Base-by-base conservation (phyloP, 2,329 filamentous ascomycete genomes). In the Emmonsiellopsis sp. region DNA sequence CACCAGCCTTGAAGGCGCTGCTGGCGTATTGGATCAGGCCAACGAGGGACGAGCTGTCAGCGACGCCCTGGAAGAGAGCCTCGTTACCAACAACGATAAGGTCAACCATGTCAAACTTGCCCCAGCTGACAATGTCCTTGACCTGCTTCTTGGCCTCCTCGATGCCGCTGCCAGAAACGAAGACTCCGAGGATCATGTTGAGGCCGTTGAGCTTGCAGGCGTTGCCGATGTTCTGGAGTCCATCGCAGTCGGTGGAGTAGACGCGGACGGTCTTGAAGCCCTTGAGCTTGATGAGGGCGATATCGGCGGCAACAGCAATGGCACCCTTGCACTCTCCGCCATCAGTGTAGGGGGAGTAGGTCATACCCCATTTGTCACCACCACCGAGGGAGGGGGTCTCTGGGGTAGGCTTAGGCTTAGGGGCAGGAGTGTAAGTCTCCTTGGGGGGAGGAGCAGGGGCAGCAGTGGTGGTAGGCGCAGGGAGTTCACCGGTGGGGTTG, bases 11-110 rank as follows among this genome's bases (percentile, higher is more conserved):
- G 78, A 92, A 85, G 65, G 80, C 71, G 54, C 71, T 55, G 76
- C 85, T 85, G 77, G 83, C 80, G 57, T 80, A 74, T 60, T 68
- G 67, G 72, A 97, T 86, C 71, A 95, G 89, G 43, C 68, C 62
- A 57, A 79, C 82, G 53, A 97, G 86, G 63, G 85, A 74, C 34
- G 64, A 51, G 37, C 85, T 80, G 53, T 78, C 72, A 75, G 79
- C 82, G 79, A 79, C 84, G 57, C 80, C 79, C 75, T 86, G 83
- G 78, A 88, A 87, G 69, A 95, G 75, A 61, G 87, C 85, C 80
- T 97, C 92, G 79, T 97, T 97, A 72, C 89, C 91, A 60, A 95
- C 81, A 34, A 93, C 86, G 59, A 95, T 77, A 63, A 95, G 82
- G 67, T 86, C 81, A 60, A 95, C 85, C 49, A 87, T 69, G 57